Percentiles rank a stretch among this genome's conserved stretches.
phyloP scores from a whole-genome alignment of 495 filamentous ascomycete genomes.

The Aspergillus indologenus region DNA sequence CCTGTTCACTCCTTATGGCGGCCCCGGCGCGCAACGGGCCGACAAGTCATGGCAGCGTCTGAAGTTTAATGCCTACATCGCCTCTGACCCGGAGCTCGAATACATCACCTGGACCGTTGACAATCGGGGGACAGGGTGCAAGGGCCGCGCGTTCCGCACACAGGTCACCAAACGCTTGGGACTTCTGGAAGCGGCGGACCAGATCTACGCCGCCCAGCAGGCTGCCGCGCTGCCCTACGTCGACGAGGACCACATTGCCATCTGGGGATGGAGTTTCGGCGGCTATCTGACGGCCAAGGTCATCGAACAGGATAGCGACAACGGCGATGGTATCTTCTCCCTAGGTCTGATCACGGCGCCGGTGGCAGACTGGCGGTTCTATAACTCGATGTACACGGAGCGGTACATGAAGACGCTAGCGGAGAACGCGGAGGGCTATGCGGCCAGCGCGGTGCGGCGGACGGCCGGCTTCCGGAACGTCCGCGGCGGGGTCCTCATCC shows the following conservation, averaged over 20 bases:
- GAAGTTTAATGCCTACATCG: conserved; percentile 19
- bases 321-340: too few relatives aligned
- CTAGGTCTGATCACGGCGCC: conserved; percentile 20
- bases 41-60: conserved; percentile 15
- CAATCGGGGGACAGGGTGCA: conserved; percentile 19
- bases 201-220: conserved; percentile 18
- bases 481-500: conserved; percentile 18
- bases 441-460: conserved; percentile 14
- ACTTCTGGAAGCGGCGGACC: conserved; percentile 17
- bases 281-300: conserved; percentile 22
- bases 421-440: conserved; percentile 17
- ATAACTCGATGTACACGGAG: conserved; percentile 25
- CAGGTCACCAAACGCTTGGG: conserved; percentile 16
- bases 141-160: conserved; percentile 19
- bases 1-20: conserved; percentile 21
- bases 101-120: conserved; percentile 24
- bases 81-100: conserved; percentile 20
- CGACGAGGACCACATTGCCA: conserved; percentile 18
- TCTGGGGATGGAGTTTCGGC: conserved; percentile 24
- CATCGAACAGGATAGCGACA: conserved; percentile 17
- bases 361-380: conserved; percentile 22
- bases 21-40: conserved; percentile 18
- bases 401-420: conserved; percentile 22
- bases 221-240: conserved; percentile 14
- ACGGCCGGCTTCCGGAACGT: conserved; percentile 18